Evolutionary conservation across 768 basidiomycete species (phyloP), one percentile per base, ranked within the genome.

Genomic region (Rhodosporidiobolus odoratus): DNA sequence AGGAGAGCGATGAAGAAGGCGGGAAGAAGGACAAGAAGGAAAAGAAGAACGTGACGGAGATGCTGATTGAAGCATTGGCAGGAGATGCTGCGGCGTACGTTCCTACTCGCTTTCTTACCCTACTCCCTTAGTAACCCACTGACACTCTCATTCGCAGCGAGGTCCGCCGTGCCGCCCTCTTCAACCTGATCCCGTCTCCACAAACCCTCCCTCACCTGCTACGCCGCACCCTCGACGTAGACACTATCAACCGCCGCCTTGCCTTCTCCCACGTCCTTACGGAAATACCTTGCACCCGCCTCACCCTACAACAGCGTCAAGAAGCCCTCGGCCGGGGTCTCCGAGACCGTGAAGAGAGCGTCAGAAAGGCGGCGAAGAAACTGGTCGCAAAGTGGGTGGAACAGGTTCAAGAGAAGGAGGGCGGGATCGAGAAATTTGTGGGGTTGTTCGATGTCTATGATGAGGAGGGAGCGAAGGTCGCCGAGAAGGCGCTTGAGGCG

Each of bases 61-160:
- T 86, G n/a, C 83, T 94, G 15, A 74, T 88, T 21, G 87, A 89
- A 27, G 81, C 86, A 35, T 80, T 96, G 52, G 79, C 83, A 12
- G 83, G 87, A 74, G 95, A 96, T 76, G 82, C 88, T 1, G 86
- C 90, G 16, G 81, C 88, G 91, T 95, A 78, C 69, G 91, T 81
- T 32, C 50, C 15, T 25, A 27, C 19, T 38, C 40, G 13, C 32
- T 45, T 48, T 73, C 30, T 47, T 16, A 21, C 27, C 8, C 52
- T 53, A n/a, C 13, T 30, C 34, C n/a, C 38, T 5, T 43, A 7
- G 15, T 8, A 35, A 27, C 9, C 9, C 10, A 30, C 57, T 17
- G 37, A 21, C 37, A 27, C 12, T 6, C 35, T 0, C 37, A 0
- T 45, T 13, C 48, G 34, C 75, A 93, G 91, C 4, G 94, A 97